Percentiles rank a stretch among this genome's conserved stretches.
phyloP scores from a whole-genome alignment of 1,284 basidiomycete species.

The Trametes polyzona region DNA sequence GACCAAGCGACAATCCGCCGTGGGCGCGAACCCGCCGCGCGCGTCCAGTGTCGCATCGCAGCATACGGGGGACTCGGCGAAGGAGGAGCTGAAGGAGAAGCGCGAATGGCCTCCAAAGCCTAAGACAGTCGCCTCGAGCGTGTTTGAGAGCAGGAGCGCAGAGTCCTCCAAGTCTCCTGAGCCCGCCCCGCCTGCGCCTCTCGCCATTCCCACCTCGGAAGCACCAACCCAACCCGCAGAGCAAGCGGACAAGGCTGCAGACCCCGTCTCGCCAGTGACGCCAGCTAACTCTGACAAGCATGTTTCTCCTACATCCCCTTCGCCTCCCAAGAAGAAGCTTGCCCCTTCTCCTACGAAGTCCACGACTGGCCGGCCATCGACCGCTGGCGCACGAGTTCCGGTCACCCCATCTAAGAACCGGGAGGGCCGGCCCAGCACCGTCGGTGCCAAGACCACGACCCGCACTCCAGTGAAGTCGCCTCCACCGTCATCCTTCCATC shows the following conservation, averaged over 20 bases:
- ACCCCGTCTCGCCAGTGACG: conserved; percentile 25
- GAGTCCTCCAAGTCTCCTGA: conserved; percentile 13
- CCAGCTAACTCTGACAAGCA: conserved; percentile 20
- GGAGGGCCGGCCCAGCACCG: conserved; percentile 19
- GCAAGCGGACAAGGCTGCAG: conserved; percentile 23
- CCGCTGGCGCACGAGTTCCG: conserved; percentile 21
- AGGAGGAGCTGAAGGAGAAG: conserved; percentile 67
- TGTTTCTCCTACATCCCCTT: conserved; percentile 23
- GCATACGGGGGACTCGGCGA: conserved; percentile 60
- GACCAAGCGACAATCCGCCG: conserved; percentile 58
- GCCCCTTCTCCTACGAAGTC: conserved; percentile 21
- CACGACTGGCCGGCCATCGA: conserved; percentile 12
- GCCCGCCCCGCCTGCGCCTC: conserved; percentile 1
- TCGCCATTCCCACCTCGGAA: conserved; percentile 14
- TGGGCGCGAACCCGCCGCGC: conserved; percentile 44
- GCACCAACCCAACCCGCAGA: conserved; percentile 9
- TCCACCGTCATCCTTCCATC: conserved; percentile 32
- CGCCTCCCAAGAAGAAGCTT: conserved; percentile 34
- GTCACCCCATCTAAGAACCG: conserved; percentile 35
- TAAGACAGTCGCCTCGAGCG: conserved; percentile 16
- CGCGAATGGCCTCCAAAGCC: conserved; percentile 74
- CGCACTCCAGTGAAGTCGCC: conserved; percentile 35
- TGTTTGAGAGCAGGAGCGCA: conserved; percentile 12
- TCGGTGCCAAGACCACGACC: conserved; percentile 26
- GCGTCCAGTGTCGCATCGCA: conserved; percentile 62